Conservation (phyloP, 163 green algal species). For the Coccomyxa subellipsoidea region DNA sequence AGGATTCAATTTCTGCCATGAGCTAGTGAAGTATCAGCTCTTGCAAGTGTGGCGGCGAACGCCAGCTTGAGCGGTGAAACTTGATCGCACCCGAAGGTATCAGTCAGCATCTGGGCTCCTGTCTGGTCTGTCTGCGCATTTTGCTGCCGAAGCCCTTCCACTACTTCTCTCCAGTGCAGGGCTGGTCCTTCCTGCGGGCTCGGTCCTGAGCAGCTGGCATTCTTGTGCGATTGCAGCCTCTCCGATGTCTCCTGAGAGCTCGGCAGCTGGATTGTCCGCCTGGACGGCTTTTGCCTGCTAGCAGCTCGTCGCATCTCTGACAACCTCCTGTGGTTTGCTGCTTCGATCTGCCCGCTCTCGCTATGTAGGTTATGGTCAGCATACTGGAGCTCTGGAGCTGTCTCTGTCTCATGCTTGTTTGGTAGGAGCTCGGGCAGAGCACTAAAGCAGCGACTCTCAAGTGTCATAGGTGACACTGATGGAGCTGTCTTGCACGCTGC, state of each 20-base stretch:
- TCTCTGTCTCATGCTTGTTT: neutral
- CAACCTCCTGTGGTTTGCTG: neutral
- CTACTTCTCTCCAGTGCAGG: conserved; percentile 56
- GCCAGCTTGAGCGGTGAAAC: no score
- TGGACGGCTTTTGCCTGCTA: neutral
- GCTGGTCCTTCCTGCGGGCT: neutral
- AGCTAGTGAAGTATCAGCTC: no score
- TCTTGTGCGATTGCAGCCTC: neutral
- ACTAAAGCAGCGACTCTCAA: neutral
- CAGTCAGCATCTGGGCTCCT: conserved; percentile 54
- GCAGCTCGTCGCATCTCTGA: neutral
- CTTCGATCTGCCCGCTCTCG: neutral
- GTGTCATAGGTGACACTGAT: neutral
- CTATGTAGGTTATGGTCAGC: neutral
- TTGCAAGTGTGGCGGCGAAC: no score
- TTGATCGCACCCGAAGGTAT: conserved; percentile 70
- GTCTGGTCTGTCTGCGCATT: neutral
- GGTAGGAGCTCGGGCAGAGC: neutral
- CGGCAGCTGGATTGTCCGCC: neutral
- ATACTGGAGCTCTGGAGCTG: neutral
- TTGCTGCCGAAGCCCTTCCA: conserved; percentile 30
- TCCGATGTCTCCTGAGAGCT: neutral
- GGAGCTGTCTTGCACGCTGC: neutral
- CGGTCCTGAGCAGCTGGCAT: neutral
- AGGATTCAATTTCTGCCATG: no score